Evolutionary conservation across 2,329 filamentous ascomycete species (phyloP), one percentile per base, ranked within the genome.

Genomic region (Huntiella savannae): DNA sequence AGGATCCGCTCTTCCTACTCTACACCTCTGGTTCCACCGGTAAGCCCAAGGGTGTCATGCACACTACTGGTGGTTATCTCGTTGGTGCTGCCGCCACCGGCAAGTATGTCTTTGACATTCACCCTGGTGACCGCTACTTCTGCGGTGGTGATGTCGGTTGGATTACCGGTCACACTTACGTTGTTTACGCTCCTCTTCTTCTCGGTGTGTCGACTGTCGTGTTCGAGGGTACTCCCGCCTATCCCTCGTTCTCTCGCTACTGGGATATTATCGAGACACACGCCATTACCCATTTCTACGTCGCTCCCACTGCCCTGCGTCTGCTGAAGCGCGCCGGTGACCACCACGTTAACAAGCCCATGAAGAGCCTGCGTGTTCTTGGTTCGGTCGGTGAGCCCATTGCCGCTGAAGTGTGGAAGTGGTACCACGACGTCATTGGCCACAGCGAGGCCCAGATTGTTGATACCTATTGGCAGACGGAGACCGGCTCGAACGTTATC

Each of bases 391-490:
- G 91, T 54, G 91, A 98, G 68, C 91, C 91, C 35, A 98, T 98
- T 57, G 88, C 91, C 13, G 84, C 88, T 16, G 91, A 98, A 63
- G 82, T 98, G 50, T 98, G 91, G 91, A 96, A 96, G 67, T 98
- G 91, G 91, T 98, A 96, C 67, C 88, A 86, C 61, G 86, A 96
- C 63, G 73, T 82, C 54, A 86, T 98, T 45, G 91, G 91, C 58
- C 92, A 86, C 71, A 80, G 88, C 63, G 79, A 93, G 62, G 81
- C 84, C 42, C 91, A 98, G 59, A 71, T 98, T 61, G 79, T 95
- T 47, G 91, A 98, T 62, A 98, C 91, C 46, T 98, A 98, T 73
- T 98, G 91, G 91, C 91, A 98, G 75, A 98, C 91, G 45, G 91
- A 98, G 69, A 98, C 91, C 2, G 91, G 91, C 48, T 96, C 84